These are phyloP conservation scores for Rhodomyrtus psidioides DNA, from an alignment of 441 rosid species.

Conservation along the genomic window DNA sequence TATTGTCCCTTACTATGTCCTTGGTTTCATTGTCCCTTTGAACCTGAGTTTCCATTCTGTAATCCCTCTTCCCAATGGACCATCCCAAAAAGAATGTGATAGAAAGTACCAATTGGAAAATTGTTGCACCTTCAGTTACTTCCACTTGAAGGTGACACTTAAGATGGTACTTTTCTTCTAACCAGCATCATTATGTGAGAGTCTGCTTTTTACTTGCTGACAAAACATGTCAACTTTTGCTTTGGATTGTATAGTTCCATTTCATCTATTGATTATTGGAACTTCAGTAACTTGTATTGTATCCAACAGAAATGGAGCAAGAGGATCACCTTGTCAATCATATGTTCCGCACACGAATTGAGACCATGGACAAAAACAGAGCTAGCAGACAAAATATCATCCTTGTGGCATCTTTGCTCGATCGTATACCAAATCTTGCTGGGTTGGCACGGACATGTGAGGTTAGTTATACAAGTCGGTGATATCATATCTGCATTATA, in stretches of 20 bases:
- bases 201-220: neutral
- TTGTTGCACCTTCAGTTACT: neutral
- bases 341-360: slow-evolving; percentile 62
- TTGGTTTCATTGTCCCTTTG: neutral
- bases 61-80: neutral
- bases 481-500: neutral
- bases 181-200: neutral
- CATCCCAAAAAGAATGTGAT: neutral
- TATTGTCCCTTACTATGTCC: neutral
- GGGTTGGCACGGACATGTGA: slow-evolving; percentile 96
- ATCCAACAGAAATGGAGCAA: slow-evolving; percentile 65
- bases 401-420: slow-evolving; percentile 84
- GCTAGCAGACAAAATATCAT: slow-evolving; percentile 69
- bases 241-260: neutral
- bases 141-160: neutral
- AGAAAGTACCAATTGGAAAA: neutral
- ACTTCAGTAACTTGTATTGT: neutral
- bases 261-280: neutral
- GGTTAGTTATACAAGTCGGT: slow-evolving; percentile 29
- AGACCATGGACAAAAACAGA: slow-evolving; percentile 48
- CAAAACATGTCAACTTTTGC: neutral
- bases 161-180: slow-evolving; percentile 4
- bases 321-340: slow-evolving; percentile 74
- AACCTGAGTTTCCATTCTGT: neutral
- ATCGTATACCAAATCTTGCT: slow-evolving; percentile 96